Evolutionary conservation across 306 rosid species (phyloP).

Genomic region (Rubus parviflorus): DNA sequence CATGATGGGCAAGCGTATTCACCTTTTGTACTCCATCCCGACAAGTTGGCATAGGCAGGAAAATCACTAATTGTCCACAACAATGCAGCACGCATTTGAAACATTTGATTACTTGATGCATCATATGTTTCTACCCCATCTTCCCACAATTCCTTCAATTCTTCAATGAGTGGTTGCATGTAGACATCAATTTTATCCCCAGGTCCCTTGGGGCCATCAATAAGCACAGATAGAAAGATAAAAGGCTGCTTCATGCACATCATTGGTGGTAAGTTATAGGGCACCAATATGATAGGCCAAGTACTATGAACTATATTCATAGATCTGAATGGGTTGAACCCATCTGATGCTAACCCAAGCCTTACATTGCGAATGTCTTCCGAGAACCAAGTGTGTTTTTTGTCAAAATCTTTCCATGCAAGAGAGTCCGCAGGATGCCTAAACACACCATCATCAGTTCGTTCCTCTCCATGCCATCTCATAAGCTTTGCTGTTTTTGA

Average conservation of each 20-base stretch:
- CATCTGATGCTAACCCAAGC: background rate
- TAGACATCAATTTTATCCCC: conserved; percentile 1
- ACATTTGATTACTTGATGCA: background rate
- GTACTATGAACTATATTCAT: background rate
- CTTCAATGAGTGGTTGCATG: background rate
- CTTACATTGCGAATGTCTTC: too few relatives aligned
- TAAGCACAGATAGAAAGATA: background rate
- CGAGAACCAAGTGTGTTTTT: background rate
- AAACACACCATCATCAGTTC: background rate
- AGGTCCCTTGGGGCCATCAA: background rate
- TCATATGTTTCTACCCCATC: background rate
- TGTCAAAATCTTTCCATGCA: background rate
- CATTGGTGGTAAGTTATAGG: background rate
- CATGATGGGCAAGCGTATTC: background rate
- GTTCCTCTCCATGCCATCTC: background rate
- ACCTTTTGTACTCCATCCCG: background rate
- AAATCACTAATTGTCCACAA: background rate
- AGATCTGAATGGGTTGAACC: background rate
- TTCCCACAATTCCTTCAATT: background rate
- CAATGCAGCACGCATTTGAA: background rate
- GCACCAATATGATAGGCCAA: background rate
- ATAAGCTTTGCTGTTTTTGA: background rate
- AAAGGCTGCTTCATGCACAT: background rate
- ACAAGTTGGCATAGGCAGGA: background rate
- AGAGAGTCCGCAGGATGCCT: background rate